Evolutionary conservation across 768 basidiomycete species (phyloP).

Genomic region (Tylopilus sp.): DNA sequence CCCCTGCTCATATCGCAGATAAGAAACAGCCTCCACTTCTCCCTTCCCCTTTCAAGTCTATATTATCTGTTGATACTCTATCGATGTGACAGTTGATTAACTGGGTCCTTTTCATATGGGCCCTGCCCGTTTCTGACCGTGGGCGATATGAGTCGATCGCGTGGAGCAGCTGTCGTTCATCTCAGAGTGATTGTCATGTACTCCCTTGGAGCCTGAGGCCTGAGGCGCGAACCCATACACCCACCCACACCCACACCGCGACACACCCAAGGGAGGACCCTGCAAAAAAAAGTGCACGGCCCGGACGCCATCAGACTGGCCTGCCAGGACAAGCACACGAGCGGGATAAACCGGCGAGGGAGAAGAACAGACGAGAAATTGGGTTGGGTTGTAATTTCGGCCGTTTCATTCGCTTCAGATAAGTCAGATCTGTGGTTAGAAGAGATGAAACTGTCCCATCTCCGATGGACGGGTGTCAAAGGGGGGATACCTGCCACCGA

Average conservation of each 20-base stretch:
- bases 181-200: slow-evolving; percentile 10
- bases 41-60: too few relatives aligned
- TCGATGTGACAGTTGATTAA: too few relatives aligned
- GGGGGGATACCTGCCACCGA: neutral
- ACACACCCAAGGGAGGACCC: neutral
- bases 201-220: too few relatives aligned
- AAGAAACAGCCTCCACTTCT: neutral
- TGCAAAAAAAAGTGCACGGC: slow-evolving; percentile 1
- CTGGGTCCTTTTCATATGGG: slow-evolving; percentile 4
- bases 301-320: slow-evolving; percentile 8
- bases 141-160: slow-evolving; percentile 14
- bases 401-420: slow-evolving; percentile 6
- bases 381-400: neutral
- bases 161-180: slow-evolving; percentile 20
- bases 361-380: neutral
- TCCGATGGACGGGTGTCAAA: slow-evolving; percentile 9
- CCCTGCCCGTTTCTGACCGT: neutral
- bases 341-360: slow-evolving; percentile 1
- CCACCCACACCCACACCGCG: too few relatives aligned
- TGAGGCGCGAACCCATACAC: neutral
- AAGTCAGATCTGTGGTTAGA: slow-evolving; percentile 3
- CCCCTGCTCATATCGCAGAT: slow-evolving; percentile 9
- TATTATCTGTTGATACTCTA: too few relatives aligned
- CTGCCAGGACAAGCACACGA: neutral
- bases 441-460: slow-evolving; percentile 7